Evolutionary conservation across 2,329 filamentous ascomycete genomes (phyloP).

Genomic region (Cryphonectria japonica): DNA sequence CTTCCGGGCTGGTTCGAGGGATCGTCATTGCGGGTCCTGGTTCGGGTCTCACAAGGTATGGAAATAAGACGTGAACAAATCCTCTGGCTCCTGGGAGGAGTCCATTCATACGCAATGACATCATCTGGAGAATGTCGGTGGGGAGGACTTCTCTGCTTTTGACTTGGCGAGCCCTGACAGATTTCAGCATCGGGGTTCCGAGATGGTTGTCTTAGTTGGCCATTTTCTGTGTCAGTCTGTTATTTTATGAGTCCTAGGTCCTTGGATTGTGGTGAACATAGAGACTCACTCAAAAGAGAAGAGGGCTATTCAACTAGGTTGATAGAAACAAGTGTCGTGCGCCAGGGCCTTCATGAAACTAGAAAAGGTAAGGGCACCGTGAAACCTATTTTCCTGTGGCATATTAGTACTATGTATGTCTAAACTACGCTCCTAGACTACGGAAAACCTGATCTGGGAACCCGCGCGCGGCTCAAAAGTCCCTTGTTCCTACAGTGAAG

Average conservation of each 20-base stretch:
- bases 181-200: background rate
- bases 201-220: background rate
- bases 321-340: background rate
- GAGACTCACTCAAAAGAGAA: background rate
- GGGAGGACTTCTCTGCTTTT: background rate
- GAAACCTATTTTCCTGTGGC: background rate
- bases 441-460: background rate
- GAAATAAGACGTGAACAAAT: slow-evolving; percentile 4
- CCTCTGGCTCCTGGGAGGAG: background rate
- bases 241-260: no score
- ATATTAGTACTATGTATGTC: background rate
- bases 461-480: background rate
- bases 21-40: background rate
- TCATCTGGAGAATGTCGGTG: slow-evolving; percentile 1
- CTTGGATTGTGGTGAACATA: no score
- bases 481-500: background rate
- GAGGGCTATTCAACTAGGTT: background rate
- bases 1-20: background rate
- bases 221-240: background rate
- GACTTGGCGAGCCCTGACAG: background rate
- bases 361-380: background rate
- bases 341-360: background rate
- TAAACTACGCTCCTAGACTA: background rate
- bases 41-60: background rate
- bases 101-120: background rate